phyloP scores from a whole-genome alignment of 768 basidiomycete genomes.

The Serpula lacrymans region DNA sequence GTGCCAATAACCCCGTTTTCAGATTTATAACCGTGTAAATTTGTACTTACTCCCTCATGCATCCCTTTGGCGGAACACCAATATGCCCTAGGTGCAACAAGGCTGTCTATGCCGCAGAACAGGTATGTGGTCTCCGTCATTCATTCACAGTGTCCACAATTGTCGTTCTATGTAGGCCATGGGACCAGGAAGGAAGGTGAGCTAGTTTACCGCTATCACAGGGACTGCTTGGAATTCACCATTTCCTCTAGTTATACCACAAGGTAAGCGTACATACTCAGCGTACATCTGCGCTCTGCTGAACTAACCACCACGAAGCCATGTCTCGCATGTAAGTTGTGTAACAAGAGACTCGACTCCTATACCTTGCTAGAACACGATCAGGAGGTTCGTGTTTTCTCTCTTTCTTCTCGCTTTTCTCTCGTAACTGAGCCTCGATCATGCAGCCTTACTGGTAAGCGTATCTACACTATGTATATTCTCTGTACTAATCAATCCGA shows the following conservation, averaged over 20 bases:
- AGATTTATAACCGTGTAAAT: too few species aligned
- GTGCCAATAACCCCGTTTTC: background rate
- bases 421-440: slow-evolving; percentile 4
- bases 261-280: slow-evolving; percentile 43
- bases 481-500: slow-evolving; percentile 2
- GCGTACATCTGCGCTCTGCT: background rate
- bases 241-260: slow-evolving; percentile 63
- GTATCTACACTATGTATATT: background rate
- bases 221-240: slow-evolving; percentile 6
- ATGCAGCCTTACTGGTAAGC: slow-evolving; percentile 44
- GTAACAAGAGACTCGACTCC: slow-evolving; percentile 78
- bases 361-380: slow-evolving; percentile 78
- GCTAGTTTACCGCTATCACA: slow-evolving; percentile 13
- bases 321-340: slow-evolving; percentile 74
- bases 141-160: slow-evolving; percentile 4
- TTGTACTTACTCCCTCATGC: slow-evolving; percentile 40
- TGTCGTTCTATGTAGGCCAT: slow-evolving; percentile 49
- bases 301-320: slow-evolving; percentile 41
- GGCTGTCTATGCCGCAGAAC: slow-evolving; percentile 84
- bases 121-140: slow-evolving; percentile 42
- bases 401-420: background rate
- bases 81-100: slow-evolving; percentile 73
- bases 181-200: slow-evolving; percentile 86
- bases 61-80: slow-evolving; percentile 69
- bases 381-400: slow-evolving; percentile 56